A percentile compares a stretch with the other conserved stretches of the same genome.
Conservation (phyloP, 306 rosid species). For the Vicia villosa region DNA sequence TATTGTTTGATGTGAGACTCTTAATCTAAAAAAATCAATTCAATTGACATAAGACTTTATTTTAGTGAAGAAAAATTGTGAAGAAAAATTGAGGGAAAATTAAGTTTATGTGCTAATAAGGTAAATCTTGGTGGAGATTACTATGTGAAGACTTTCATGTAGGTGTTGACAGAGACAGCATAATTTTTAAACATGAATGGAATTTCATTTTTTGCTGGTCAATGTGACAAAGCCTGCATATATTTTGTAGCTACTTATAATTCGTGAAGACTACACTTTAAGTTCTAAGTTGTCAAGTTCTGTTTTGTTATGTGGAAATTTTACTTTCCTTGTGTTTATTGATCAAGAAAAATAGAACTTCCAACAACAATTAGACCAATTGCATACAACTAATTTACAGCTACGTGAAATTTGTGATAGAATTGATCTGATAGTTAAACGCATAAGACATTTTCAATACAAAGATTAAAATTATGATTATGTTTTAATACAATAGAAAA, state of each 20-base stretch:
- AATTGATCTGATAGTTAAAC: too few relatives aligned
- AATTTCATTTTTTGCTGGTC: neutral
- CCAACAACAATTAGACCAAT: neutral
- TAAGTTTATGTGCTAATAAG: neutral
- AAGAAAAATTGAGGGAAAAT: neutral
- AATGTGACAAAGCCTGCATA: constrained; percentile 6
- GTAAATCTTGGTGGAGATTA: constrained; percentile 38
- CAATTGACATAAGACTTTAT: neutral
- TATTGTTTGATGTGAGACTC: too few relatives aligned
- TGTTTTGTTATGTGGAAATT: neutral
- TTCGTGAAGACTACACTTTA: neutral
- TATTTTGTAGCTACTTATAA: neutral
- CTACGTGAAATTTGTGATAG: neutral
- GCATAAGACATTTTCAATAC: too few relatives aligned
- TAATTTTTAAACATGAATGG: neutral
- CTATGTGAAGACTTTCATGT: constrained; percentile 22
- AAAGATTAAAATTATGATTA: too few relatives aligned
- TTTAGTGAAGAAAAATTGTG: neutral
- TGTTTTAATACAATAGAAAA: too few relatives aligned
- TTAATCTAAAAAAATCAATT: too few relatives aligned
- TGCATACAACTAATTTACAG: neutral
- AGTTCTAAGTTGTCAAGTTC: neutral
- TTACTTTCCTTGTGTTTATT: neutral
- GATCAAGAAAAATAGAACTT: neutral
- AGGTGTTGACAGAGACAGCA: constrained; percentile 18